Conservation (phyloP, 169 alveolate genomes). For the Cryptosporidium sp. region DNA sequence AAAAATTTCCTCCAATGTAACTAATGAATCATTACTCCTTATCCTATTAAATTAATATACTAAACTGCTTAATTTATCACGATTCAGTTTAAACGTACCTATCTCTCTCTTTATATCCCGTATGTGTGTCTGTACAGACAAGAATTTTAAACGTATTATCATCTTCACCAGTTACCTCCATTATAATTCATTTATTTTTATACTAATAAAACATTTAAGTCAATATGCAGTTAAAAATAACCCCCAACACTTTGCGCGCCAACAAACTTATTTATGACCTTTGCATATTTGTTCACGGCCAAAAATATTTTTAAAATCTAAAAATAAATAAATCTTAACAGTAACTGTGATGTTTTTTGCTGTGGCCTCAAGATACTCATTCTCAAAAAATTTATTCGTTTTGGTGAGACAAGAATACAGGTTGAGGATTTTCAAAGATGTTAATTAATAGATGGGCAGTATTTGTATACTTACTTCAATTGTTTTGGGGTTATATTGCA, state of each 20-base stretch:
- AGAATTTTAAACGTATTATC: conserved; percentile 85
- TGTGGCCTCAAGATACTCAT: background rate
- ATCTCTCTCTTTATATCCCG: conserved; percentile 94
- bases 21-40: conserved; percentile 91
- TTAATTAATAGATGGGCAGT: background rate
- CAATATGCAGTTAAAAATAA: background rate
- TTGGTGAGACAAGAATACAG: background rate
- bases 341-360: background rate
- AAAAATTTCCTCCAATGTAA: conserved; percentile 94
- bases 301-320: background rate
- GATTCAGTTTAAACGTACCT: conserved; percentile 69
- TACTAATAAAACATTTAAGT: background rate
- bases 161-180: conserved; percentile 48
- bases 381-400: background rate
- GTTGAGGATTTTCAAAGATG: background rate
- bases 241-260: conserved; percentile 5
- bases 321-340: background rate
- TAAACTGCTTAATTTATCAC: conserved; percentile 33
- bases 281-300: background rate
- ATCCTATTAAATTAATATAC: conserved; percentile 72
- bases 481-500: background rate
- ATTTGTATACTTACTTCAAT: background rate
- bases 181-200: background rate
- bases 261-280: background rate
- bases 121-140: conserved; percentile 95